These are phyloP conservation scores for Nemania diffusa DNA, from an alignment of 2,329 filamentous ascomycete genomes.

Conservation along the genomic window DNA sequence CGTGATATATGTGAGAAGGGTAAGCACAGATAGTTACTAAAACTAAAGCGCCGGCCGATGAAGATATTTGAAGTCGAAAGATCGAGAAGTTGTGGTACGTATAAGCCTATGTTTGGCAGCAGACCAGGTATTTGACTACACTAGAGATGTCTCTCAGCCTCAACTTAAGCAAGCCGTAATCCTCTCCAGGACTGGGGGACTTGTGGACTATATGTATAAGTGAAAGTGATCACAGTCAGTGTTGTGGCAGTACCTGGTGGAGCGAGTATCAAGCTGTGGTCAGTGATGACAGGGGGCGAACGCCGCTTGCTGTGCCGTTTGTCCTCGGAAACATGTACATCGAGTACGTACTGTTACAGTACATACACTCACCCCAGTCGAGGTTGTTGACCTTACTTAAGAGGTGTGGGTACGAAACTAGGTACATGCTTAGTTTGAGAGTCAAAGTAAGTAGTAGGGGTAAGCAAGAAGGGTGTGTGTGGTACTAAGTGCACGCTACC, in stretches of 20 bases:
- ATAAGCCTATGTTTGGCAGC: conserved; percentile 43
- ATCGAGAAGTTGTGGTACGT: conserved; percentile 33
- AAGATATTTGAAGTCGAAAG: conserved; percentile 38
- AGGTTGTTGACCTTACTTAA: conserved; percentile 23
- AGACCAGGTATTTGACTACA: conserved; percentile 39
- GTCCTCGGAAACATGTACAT: conserved; percentile 33
- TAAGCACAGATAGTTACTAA: conserved; percentile 24
- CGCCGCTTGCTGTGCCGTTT: conserved; percentile 43
- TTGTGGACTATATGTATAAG: conserved; percentile 44
- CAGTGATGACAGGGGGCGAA: conserved; percentile 38
- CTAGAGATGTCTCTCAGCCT: conserved; percentile 46
- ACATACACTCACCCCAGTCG: conserved; percentile 38
- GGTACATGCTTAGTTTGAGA: conserved; percentile 25
- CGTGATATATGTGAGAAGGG: conserved; percentile 29
- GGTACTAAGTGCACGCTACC: conserved; percentile 30
- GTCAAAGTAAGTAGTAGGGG: conserved; percentile 24
- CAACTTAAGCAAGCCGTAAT: conserved; percentile 42
- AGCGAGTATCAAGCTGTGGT: conserved; percentile 33
- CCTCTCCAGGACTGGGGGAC: conserved; percentile 38
- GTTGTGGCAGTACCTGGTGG: conserved; percentile 39
- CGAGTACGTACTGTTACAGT: conserved; percentile 22
- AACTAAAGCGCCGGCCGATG: conserved; percentile 34
- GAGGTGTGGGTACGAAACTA: conserved; percentile 31
- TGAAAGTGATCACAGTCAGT: conserved; percentile 21
- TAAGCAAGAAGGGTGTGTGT: conserved; percentile 35